Base-by-base conservation (phyloP, 2,329 filamentous ascomycete species). In the Neopestalotiopsis rosae region DNA sequence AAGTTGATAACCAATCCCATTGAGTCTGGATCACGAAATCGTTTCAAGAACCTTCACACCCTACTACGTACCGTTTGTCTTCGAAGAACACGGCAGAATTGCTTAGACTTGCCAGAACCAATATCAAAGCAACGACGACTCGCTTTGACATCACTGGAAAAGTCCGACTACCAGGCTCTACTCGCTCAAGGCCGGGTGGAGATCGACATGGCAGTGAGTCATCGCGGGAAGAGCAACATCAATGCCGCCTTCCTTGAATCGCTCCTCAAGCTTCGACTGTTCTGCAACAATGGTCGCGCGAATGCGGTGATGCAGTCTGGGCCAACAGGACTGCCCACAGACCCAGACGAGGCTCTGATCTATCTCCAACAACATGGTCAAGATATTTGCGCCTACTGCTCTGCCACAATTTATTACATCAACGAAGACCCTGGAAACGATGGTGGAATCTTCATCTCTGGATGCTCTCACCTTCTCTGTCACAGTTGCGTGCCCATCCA, bases 281-380 rank as follows among this genome's bases (percentile, higher is more conserved):
- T 59, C 1, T 59, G 56, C 12, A 59, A 59, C 6, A 59, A 59
- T 59, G 56, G 56, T 32, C 56, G 56, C 24, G 13, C 2, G 1
- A 49, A 67, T 20, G 65, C 57, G n/a, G 17, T n/a, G 4, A 65
- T 65, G 49, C 12, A 65, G 5, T 65, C 28, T 14, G 63, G 45
- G 32, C 63, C 63, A 5, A 58, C 63, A 17, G 63, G 63, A 1
- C 17, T 65, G 30, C 63, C 63, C 42, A 57, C 4, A 6, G 58
- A 61, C 40, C 65, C 58, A n/a, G 58, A 58, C 14, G 56, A 61
- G 38, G 65, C 65, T 28, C 10, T 67, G 56, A 32, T 59, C 13
- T 59, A 59, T 17, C 56, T 59, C 1, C 56, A 59, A 14, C 56
- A 59, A 10, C 24, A 59, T 59, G 56, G 24, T 3, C 56, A 59